Conservation (phyloP, 495 filamentous ascomycete genomes). For the Glutinoglossum americanum region DNA sequence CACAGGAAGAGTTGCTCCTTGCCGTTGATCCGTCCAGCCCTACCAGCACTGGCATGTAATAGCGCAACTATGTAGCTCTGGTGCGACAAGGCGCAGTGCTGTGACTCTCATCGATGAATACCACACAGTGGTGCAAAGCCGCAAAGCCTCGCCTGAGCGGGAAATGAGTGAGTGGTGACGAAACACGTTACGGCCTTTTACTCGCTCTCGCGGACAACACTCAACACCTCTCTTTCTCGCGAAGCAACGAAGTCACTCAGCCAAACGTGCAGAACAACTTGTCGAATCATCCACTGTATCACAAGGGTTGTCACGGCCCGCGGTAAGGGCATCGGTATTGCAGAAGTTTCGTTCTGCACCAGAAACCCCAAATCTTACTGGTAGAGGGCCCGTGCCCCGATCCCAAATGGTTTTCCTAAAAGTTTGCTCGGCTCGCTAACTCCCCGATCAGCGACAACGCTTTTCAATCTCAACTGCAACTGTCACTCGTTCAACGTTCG, state of each 20-base stretch:
- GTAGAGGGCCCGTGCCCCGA: too few relatives aligned
- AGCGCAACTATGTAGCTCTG: not conserved
- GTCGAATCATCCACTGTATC: not conserved
- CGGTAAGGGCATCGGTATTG: not conserved
- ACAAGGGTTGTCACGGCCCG: not conserved
- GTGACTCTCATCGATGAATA: not conserved
- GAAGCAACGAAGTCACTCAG: not conserved
- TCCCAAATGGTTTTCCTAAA: not conserved
- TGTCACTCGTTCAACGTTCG: not conserved
- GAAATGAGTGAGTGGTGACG: not conserved
- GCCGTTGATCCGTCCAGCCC: not conserved
- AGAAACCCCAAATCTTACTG: too few relatives aligned
- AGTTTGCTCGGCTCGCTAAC: not conserved
- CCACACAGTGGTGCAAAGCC: not conserved
- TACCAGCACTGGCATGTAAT: too few relatives aligned
- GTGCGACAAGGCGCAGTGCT: not conserved
- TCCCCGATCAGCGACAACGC: not conserved
- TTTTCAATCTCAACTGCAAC: not conserved
- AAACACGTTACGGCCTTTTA: not conserved
- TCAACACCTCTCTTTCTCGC: not conserved
- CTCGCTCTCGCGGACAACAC: not conserved
- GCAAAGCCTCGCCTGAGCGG: not conserved
- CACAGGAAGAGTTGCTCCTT: not conserved
- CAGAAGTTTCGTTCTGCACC: not conserved
- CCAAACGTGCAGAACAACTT: not conserved